phyloP scores from a whole-genome alignment of 345 rosid genomes.

The Alliaria petiolata region DNA sequence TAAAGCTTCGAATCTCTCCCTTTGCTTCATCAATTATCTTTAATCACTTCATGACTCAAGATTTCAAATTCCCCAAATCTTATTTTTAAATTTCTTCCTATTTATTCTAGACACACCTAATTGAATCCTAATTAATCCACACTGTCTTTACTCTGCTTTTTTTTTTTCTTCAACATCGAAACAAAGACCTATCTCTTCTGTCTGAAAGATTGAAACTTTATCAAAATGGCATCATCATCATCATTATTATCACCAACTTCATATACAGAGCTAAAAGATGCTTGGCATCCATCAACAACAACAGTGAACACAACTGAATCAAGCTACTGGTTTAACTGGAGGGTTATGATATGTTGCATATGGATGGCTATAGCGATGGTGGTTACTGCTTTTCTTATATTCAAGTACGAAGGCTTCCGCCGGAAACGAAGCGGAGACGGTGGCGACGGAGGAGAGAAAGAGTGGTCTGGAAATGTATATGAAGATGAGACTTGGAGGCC shows the following conservation, averaged over 20 bases:
- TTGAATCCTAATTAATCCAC: background rate
- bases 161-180: background rate
- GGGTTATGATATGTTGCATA: constrained; percentile 62
- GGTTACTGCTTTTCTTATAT: constrained; percentile 49
- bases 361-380: constrained; percentile 46
- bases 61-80: constrained; percentile 19
- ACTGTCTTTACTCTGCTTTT: constrained; percentile 24
- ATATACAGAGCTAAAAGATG: constrained; percentile 33
- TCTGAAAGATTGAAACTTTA: constrained; percentile 4
- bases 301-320: constrained; percentile 49
- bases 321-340: constrained; percentile 92
- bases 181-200: background rate
- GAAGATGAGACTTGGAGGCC: constrained; percentile 89
- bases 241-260: constrained; percentile 16
- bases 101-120: background rate
- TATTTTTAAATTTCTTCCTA: background rate
- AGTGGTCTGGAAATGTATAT: constrained; percentile 42
- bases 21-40: constrained; percentile 17
- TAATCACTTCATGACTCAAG: constrained; percentile 11
- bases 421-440: constrained; percentile 11
- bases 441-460: constrained; percentile 42
- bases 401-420: constrained; percentile 56
- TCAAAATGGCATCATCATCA: constrained; percentile 16
- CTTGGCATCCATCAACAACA: constrained; percentile 37
- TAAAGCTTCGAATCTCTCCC: constrained; percentile 34